Percentiles rank a stretch among this genome's conserved stretches.
These are phyloP conservation scores for Sedum album DNA, from an alignment of 164 flowering plant species.

Conservation along the genomic window DNA sequence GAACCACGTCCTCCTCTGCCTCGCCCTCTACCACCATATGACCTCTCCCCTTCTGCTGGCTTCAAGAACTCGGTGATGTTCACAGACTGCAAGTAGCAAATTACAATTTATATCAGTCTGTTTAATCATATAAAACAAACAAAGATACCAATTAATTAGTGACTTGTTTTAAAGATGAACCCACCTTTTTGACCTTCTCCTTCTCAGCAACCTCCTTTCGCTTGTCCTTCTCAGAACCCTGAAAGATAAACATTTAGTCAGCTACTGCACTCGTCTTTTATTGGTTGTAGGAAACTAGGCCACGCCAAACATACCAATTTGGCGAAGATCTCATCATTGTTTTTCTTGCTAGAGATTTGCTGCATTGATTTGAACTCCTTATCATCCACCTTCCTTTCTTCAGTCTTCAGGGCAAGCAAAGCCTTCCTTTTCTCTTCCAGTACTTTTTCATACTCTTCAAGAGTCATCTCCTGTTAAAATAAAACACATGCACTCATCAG, in stretches of 20 bases:
- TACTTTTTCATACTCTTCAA: constrained; percentile 80
- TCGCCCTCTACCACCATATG: constrained; percentile 53
- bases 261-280: neutral
- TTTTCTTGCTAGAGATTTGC: constrained; percentile 67
- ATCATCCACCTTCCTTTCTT: constrained; percentile 73
- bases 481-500: neutral
- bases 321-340: constrained; percentile 56
- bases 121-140: neutral
- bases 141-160: neutral
- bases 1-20: constrained; percentile 83
- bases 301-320: constrained; percentile 49
- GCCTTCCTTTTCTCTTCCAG: constrained; percentile 88
- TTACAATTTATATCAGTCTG: neutral
- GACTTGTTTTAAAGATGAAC: neutral
- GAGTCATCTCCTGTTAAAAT: constrained; percentile 66
- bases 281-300: neutral
- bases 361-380: constrained; percentile 73
- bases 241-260: constrained; percentile 5
- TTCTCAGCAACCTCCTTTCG: constrained; percentile 63
- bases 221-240: constrained; percentile 79
- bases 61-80: constrained; percentile 86
- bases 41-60: constrained; percentile 71
- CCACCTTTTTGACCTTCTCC: constrained; percentile 69
- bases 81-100: constrained; percentile 13
- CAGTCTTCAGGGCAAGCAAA: constrained; percentile 46